phyloP scores from a whole-genome alignment of 2,329 filamentous ascomycete genomes.

The Sclerotinia glacialis region DNA sequence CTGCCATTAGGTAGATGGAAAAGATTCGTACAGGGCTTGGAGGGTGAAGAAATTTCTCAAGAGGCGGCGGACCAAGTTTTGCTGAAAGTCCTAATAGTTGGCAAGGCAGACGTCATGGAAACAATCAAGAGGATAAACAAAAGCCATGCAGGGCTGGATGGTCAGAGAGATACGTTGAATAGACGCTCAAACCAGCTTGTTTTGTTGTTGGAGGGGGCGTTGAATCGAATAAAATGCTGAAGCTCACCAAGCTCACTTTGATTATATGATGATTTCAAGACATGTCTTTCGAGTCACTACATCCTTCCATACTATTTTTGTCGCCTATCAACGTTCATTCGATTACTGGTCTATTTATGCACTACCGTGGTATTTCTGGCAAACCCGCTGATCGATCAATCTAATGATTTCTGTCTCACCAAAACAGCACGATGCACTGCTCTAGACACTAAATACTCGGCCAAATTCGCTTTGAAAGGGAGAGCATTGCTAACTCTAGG shows the following conservation, averaged over 20 bases:
- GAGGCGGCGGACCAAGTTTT: constrained; percentile 43
- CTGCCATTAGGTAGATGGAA: constrained; percentile 45
- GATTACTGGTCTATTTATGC: background rate
- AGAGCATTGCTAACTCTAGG: background rate
- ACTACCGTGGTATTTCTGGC: background rate
- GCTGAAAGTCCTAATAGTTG: constrained; percentile 30
- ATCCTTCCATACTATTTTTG: background rate
- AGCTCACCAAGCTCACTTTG: background rate
- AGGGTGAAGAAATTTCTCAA: constrained; percentile 48
- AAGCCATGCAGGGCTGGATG: constrained; percentile 25
- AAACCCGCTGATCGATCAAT: background rate
- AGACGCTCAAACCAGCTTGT: constrained; percentile 33
- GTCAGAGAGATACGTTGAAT: constrained; percentile 29
- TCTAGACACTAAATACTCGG: background rate
- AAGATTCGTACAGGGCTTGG: constrained; percentile 45
- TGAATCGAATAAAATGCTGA: constrained; percentile 26
- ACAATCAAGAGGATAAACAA: constrained; percentile 20
- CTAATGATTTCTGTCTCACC: background rate
- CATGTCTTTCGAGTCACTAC: background rate
- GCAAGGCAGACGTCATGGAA: constrained; percentile 22
- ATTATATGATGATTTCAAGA: background rate
- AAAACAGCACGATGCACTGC: background rate
- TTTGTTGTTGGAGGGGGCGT: constrained; percentile 25
- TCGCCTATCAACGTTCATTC: background rate
- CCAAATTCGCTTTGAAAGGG: background rate